Conservation (phyloP, 202 grass and related monocot genomes). For the Schoenoplectus triqueter region DNA sequence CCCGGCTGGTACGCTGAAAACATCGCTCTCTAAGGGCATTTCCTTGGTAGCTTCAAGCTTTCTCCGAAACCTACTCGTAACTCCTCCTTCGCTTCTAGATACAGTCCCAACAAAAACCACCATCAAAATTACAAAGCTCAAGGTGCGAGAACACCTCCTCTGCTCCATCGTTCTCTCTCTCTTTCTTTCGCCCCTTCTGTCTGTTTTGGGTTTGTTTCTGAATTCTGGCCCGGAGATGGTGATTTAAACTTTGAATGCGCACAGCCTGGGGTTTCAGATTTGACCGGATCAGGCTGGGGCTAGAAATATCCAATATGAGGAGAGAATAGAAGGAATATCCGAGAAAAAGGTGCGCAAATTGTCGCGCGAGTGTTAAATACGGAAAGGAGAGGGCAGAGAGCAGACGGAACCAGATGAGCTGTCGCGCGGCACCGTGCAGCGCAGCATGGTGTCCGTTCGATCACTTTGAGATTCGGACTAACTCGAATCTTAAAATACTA, state of each 20-base stretch:
- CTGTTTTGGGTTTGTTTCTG: background rate
- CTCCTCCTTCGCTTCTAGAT: constrained; percentile 36
- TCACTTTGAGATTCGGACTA: too few species aligned
- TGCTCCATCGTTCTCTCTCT: constrained; percentile 15
- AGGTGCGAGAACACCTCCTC: background rate
- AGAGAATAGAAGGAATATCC: constrained; percentile 32
- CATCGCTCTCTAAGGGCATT: constrained; percentile 80
- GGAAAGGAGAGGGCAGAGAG: too few species aligned
- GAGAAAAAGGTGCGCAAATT: constrained; percentile 34
- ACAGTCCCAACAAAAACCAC: constrained; percentile 17
- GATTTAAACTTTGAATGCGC: background rate
- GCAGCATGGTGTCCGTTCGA: too few species aligned
- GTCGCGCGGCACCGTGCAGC: too few species aligned
- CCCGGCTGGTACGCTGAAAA: constrained; percentile 74
- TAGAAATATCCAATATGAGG: background rate
- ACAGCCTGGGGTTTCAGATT: background rate
- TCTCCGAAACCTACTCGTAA: constrained; percentile 68
- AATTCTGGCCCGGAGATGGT: background rate
- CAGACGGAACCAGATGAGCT: too few species aligned
- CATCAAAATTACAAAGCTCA: background rate
- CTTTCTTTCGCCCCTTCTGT: background rate
- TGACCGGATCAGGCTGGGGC: background rate
- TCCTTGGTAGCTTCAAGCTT: constrained; percentile 62
- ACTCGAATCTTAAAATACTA: too few species aligned
- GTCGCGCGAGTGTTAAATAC: too few species aligned